Evolutionary conservation across 805 yeast species (phyloP).

Genomic region (Kregervanrija fluxuum): DNA sequence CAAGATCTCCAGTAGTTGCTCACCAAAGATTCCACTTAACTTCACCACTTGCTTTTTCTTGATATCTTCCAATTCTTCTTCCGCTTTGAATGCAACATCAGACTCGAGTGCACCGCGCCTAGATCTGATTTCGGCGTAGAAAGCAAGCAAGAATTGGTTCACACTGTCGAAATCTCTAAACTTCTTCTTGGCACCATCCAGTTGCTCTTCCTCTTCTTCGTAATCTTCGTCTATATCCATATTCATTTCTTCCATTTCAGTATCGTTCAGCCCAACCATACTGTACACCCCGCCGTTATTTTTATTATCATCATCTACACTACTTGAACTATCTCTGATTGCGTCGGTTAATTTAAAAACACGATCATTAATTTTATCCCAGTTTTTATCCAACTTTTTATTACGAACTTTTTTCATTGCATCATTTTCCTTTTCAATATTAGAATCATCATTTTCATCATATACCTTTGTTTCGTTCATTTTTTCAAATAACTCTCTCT

Average conservation of each 20-base stretch:
- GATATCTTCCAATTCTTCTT: constrained; percentile 19
- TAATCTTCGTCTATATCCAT: constrained; percentile 15
- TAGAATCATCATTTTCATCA: constrained; percentile 2
- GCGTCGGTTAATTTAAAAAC: constrained; percentile 14
- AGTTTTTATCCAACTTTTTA: constrained; percentile 27
- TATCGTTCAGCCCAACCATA: constrained; percentile 31
- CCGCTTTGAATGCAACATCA: constrained; percentile 12
- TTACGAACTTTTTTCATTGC: constrained; percentile 17
- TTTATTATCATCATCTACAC: constrained; percentile 12
- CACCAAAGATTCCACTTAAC: too few relatives aligned
- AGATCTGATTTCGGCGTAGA: constrained; percentile 2
- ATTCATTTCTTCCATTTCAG: constrained; percentile 40
- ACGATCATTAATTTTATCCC: constrained; percentile 38
- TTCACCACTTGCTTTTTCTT: neutral
- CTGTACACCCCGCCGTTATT: constrained; percentile 3
- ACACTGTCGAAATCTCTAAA: constrained; percentile 1
- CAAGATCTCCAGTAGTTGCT: too few relatives aligned
- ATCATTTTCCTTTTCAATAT: constrained; percentile 14
- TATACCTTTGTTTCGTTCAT: constrained; percentile 12
- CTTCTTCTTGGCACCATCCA: neutral
- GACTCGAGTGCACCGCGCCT: constrained; percentile 7
- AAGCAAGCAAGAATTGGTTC: neutral
- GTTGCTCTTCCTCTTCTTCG: neutral
- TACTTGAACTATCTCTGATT: constrained; percentile 9
- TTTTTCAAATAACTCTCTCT: constrained; percentile 32